These are phyloP conservation scores for Linanthus parryae DNA, from an alignment of 148 eudicot species.

Conservation along the genomic window DNA sequence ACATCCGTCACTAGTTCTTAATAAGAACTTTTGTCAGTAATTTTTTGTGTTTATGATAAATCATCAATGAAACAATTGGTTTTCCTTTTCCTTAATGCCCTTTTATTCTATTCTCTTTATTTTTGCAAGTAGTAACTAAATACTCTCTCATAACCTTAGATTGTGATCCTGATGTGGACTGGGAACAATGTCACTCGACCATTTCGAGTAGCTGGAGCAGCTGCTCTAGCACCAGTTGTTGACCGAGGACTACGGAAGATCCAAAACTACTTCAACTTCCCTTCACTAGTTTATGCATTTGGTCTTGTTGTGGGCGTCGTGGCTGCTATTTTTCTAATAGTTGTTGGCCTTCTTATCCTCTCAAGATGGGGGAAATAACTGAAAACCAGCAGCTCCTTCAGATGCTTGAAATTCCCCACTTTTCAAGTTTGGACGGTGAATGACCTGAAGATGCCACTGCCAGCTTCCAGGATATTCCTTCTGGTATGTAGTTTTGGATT, in stretches of 20 bases:
- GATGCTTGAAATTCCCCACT: too few relatives aligned
- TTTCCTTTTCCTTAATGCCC: background rate
- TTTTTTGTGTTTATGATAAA: too few relatives aligned
- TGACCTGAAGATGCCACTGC: too few relatives aligned
- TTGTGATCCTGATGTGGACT: conserved; percentile 55
- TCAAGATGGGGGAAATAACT: conserved; percentile 46
- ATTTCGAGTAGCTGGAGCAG: conserved; percentile 65
- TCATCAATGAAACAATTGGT: too few relatives aligned
- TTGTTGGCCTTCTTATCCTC: conserved; percentile 34
- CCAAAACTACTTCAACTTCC: conserved; percentile 35
- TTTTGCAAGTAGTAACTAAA: background rate
- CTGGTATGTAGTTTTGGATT: too few relatives aligned
- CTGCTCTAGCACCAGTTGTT: conserved; percentile 49
- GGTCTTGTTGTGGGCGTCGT: conserved; percentile 37
- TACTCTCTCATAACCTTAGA: conserved; percentile 20
- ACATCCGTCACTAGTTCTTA: background rate
- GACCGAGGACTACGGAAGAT: conserved; percentile 45
- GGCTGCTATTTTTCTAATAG: conserved; percentile 25
- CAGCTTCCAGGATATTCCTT: too few relatives aligned
- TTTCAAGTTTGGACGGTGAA: too few relatives aligned
- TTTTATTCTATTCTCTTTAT: background rate
- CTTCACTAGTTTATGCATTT: conserved; percentile 36
- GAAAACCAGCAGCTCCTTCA: too few relatives aligned
- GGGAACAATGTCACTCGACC: conserved; percentile 64
- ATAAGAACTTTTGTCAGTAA: background rate